These are phyloP conservation scores for Casuarina equisetifolia DNA, from an alignment of 306 rosid species.

Conservation along the genomic window DNA sequence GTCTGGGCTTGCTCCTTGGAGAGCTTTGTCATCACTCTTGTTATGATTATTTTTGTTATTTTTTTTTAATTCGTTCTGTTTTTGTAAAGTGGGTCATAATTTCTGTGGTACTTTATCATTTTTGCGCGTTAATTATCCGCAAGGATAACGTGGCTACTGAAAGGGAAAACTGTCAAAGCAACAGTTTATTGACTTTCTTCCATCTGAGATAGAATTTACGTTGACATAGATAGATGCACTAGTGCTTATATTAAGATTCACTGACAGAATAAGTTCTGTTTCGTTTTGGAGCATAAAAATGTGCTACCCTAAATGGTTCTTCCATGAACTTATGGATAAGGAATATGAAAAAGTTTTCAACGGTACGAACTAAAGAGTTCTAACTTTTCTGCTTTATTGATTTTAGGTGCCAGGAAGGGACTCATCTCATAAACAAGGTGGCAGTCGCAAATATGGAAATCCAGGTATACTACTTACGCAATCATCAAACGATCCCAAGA, in stretches of 20 bases:
- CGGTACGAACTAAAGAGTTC: background rate
- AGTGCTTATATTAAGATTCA: background rate
- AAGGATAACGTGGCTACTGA: too few relatives aligned
- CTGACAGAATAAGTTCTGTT: background rate
- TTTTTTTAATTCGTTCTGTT: background rate
- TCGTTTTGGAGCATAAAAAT: background rate
- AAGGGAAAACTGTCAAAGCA: too few relatives aligned
- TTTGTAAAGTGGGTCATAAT: background rate
- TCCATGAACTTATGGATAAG: background rate
- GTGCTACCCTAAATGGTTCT: background rate
- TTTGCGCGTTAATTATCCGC: too few relatives aligned
- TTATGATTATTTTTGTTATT: background rate
- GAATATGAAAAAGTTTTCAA: background rate
- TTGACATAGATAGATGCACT: background rate
- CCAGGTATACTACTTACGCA: slow-evolving; percentile 19
- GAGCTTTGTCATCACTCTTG: background rate
- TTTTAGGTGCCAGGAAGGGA: slow-evolving; percentile 38
- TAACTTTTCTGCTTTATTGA: background rate
- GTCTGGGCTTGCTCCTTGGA: background rate
- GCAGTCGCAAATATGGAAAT: slow-evolving; percentile 24
- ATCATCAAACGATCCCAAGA: background rate
- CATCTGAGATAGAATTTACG: background rate
- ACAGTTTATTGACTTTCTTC: background rate
- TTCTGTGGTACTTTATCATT: too few relatives aligned
- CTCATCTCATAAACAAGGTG: slow-evolving; percentile 11